Evolutionary conservation across 164 flowering plant species (phyloP).

Genomic region (Chloranthus sessilifolius): DNA sequence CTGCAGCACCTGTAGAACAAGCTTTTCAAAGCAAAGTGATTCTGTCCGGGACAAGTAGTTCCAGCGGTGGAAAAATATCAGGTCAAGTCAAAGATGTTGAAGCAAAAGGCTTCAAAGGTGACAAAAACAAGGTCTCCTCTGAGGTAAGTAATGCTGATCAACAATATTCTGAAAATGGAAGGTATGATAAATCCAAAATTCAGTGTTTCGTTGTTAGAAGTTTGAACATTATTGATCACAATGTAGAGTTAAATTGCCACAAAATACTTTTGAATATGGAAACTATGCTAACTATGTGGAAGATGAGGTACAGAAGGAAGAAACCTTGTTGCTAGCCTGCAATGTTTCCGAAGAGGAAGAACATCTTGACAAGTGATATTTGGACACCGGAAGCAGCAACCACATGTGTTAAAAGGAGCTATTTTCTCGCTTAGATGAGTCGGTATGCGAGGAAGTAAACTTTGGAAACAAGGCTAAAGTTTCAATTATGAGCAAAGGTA

Average conservation of each 20-base stretch:
- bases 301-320: constrained; percentile 10
- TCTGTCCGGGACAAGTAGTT: not conserved
- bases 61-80: constrained; percentile 3
- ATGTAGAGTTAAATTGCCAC: constrained; percentile 5
- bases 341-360: not conserved
- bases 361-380: constrained; percentile 4
- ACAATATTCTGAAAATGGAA: constrained; percentile 3
- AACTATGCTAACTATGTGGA: too few relatives aligned
- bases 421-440: constrained; percentile 4
- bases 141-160: not conserved
- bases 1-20: constrained; percentile 9
- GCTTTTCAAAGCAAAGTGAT: constrained; percentile 10
- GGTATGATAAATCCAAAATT: constrained; percentile 15
- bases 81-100: too few relatives aligned
- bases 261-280: not conserved
- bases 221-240: constrained; percentile 8
- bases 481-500: too few relatives aligned
- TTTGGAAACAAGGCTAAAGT: constrained; percentile 5
- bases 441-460: constrained; percentile 1
- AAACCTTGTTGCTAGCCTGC: constrained; percentile 10
- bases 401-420: constrained; percentile 5
- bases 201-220: constrained; percentile 11
- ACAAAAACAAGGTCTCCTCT: not conserved
- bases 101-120: too few relatives aligned
- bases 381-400: constrained; percentile 3